These are phyloP conservation scores for Trametes pubescens DNA, from an alignment of 1,284 basidiomycete genomes.

Conservation along the genomic window DNA sequence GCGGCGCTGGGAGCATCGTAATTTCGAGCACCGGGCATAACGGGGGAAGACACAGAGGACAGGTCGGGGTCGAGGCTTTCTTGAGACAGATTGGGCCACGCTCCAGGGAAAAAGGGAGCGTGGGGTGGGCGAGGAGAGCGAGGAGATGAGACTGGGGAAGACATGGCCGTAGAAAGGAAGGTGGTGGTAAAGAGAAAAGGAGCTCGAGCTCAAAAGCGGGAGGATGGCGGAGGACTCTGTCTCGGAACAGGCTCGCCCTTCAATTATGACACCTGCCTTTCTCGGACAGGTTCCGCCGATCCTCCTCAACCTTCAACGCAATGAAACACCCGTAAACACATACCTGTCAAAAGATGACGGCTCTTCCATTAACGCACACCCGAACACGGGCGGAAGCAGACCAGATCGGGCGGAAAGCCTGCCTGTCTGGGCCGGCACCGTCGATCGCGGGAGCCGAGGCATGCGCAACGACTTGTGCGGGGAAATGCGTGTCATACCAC, in stretches of 20 bases:
- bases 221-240: not conserved
- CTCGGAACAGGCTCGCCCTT: slow-evolving; percentile 7
- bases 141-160: slow-evolving; percentile 32
- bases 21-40: not conserved
- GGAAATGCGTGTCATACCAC: slow-evolving; percentile 16
- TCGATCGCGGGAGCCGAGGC: slow-evolving; percentile 4
- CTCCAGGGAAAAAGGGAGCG: slow-evolving; percentile 41
- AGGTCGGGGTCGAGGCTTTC: slow-evolving; percentile 23
- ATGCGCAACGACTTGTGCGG: slow-evolving; percentile 13
- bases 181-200: slow-evolving; percentile 15
- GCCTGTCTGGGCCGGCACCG: slow-evolving; percentile 8
- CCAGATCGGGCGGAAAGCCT: slow-evolving; percentile 19
- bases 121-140: slow-evolving; percentile 31
- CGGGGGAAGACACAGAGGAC: slow-evolving; percentile 19
- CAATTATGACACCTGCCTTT: slow-evolving; percentile 29
- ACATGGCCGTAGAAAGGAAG: slow-evolving; percentile 26
- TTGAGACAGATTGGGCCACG: slow-evolving; percentile 39
- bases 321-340: slow-evolving; percentile 12
- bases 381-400: slow-evolving; percentile 18
- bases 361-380: slow-evolving; percentile 13
- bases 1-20: slow-evolving; percentile 3
- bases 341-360: slow-evolving; percentile 25
- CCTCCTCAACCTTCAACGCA: slow-evolving; percentile 17
- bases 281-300: slow-evolving; percentile 24
- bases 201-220: not conserved